phyloP scores from a whole-genome alignment of 1,139 yeast species.

The Pichia norvegensis region DNA sequence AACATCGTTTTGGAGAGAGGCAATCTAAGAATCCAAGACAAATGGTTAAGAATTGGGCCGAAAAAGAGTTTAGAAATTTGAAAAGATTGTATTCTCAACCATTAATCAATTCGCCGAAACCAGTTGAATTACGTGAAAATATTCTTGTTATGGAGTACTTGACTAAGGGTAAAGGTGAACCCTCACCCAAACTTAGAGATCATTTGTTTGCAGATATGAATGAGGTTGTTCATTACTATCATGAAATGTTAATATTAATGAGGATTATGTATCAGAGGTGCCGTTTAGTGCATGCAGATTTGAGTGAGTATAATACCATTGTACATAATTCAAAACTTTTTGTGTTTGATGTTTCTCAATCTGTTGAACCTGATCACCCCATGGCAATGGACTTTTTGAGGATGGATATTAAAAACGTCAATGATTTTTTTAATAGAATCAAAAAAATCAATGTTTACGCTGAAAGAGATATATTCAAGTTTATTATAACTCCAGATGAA shows the following conservation, averaged over 20 bases:
- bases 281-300: constrained; percentile 90
- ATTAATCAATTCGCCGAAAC: constrained; percentile 90
- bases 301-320: constrained; percentile 89
- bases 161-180: constrained; percentile 54
- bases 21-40: constrained; percentile 88
- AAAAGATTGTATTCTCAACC: constrained; percentile 60
- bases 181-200: constrained; percentile 83
- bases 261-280: constrained; percentile 82
- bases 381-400: constrained; percentile 90
- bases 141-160: constrained; percentile 93
- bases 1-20: constrained; percentile 79
- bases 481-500: constrained; percentile 41
- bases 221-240: constrained; percentile 61
- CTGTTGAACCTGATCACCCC: constrained; percentile 97
- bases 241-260: constrained; percentile 76
- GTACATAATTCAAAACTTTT: constrained; percentile 75
- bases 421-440: constrained; percentile 68
- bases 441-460: constrained; percentile 71
- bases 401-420: constrained; percentile 95
- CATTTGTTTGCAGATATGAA: constrained; percentile 60
- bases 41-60: constrained; percentile 98
- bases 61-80: constrained; percentile 88
- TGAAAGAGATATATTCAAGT: constrained; percentile 74
- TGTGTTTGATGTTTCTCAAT: constrained; percentile 94
- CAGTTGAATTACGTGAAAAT: constrained; percentile 79